Evolutionary conservation across 345 rosid genomes (phyloP).

Genomic region (Hirschfeldia incana): DNA sequence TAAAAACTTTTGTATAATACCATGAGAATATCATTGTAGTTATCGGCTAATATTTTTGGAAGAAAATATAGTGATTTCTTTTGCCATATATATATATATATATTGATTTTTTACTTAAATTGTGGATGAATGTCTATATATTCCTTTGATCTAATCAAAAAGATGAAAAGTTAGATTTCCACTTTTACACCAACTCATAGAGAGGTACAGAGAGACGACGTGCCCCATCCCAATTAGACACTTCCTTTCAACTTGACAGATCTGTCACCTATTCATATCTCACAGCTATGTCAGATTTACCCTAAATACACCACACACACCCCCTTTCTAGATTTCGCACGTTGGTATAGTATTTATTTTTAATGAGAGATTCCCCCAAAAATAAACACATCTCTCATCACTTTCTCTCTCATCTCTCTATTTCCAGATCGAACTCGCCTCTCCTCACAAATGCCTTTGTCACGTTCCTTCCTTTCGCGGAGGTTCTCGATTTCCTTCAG

Average conservation of each 20-base stretch:
- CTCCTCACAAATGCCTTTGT: slow-evolving; percentile 52
- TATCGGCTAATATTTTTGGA: no score
- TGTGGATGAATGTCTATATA: background rate
- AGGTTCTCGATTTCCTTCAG: slow-evolving; percentile 61
- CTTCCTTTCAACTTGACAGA: background rate
- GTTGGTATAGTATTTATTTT: background rate
- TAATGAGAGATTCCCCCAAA: background rate
- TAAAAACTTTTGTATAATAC: no score
- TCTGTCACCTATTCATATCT: background rate
- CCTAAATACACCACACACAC: background rate
- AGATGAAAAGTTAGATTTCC: background rate
- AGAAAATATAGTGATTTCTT: no score
- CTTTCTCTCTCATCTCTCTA: slow-evolving; percentile 8
- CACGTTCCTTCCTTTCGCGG: slow-evolving; percentile 59
- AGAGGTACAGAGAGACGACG: background rate
- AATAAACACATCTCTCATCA: slow-evolving; percentile 1
- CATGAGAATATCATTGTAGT: no score
- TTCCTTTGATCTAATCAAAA: background rate
- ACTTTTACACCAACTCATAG: background rate
- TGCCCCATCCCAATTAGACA: background rate
- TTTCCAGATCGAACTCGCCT: slow-evolving; percentile 23
- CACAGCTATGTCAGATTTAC: slow-evolving; percentile 31
- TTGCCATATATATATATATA: no score
- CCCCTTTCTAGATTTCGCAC: slow-evolving; percentile 22
- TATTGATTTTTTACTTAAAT: no score